phyloP scores from a whole-genome alignment of 345 rosid species.

The Diplotaxis tenuifolia region DNA sequence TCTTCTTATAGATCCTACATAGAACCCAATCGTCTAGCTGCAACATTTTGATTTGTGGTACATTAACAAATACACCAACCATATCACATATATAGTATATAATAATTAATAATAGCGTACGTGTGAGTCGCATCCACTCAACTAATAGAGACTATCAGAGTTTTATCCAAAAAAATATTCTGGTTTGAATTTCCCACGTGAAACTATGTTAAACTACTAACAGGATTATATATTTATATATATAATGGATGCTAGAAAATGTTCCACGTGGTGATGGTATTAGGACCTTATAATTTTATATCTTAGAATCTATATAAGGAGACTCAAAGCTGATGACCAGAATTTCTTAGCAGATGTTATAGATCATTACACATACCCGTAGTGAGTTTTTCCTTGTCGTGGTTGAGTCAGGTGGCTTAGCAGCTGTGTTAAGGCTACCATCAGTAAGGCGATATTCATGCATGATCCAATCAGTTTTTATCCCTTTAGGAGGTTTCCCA shows the following conservation, averaged over 20 bases:
- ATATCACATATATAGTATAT: neutral
- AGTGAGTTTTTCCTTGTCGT: slow-evolving; percentile 50
- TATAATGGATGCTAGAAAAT: neutral
- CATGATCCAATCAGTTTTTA: slow-evolving; percentile 74
- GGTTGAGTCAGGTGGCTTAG: slow-evolving; percentile 39
- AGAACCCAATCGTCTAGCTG: slow-evolving; percentile 79
- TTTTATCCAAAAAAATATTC: neutral
- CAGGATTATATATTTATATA: no score
- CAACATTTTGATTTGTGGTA: neutral
- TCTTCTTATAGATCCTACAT: slow-evolving; percentile 73
- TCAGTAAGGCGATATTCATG: slow-evolving; percentile 65
- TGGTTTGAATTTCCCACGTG: neutral
- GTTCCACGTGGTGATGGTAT: neutral
- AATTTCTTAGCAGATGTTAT: neutral
- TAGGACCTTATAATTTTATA: neutral
- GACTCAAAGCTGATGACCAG: neutral
- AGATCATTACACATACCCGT: slow-evolving; percentile 41
- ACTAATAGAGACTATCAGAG: neutral
- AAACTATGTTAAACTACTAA: neutral
- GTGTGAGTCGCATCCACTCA: neutral
- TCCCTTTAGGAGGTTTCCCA: slow-evolving; percentile 71
- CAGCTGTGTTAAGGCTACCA: slow-evolving; percentile 29
- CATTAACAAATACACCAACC: neutral
- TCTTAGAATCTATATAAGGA: neutral
- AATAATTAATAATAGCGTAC: neutral